Conservation (phyloP, 2,329 filamentous ascomycete genomes). For the Penicillium sp. region DNA sequence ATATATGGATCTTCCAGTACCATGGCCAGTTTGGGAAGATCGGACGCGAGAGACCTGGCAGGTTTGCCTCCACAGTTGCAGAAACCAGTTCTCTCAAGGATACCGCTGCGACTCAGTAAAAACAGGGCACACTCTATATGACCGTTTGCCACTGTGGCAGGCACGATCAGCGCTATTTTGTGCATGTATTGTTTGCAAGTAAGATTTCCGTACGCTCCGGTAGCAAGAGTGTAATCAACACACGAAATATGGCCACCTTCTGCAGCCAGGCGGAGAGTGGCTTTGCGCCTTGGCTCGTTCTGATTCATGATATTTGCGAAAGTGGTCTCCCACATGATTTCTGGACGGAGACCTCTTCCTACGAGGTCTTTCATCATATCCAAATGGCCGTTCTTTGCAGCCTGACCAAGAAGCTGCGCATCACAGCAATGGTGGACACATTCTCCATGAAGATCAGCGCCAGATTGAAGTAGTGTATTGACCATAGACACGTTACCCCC, state of each 20-base stretch:
- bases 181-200: constrained; percentile 1
- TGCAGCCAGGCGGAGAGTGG: background rate
- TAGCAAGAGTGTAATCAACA: background rate
- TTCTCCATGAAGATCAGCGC: background rate
- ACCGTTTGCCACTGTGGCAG: background rate
- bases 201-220: background rate
- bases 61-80: background rate
- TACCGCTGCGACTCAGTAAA: background rate
- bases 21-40: background rate
- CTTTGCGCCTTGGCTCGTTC: background rate
- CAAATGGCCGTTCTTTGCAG: background rate
- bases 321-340: background rate
- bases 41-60: background rate
- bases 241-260: background rate
- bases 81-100: background rate
- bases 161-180: background rate
- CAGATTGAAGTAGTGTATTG: background rate
- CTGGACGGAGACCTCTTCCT: background rate
- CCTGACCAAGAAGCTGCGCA: background rate
- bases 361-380: background rate
- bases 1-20: background rate
- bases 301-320: background rate
- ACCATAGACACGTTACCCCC: background rate
- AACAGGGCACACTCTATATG: background rate
- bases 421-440: background rate